phyloP scores from a whole-genome alignment of 208 protist genomes.

The Crithidia expoeki region DNA sequence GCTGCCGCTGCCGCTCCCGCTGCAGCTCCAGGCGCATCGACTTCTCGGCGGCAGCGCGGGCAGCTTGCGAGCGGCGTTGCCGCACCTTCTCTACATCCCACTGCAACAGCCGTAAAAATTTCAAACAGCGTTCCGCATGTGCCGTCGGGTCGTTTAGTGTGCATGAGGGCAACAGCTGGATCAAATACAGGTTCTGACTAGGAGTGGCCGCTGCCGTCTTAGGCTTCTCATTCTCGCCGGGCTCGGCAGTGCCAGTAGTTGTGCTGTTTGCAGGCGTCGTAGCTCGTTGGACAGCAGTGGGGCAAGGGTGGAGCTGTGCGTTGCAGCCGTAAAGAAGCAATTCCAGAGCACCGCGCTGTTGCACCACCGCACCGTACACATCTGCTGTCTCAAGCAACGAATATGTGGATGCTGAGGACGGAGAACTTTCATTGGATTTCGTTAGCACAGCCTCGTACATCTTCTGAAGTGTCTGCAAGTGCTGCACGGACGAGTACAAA shows the following conservation, averaged over 20 bases:
- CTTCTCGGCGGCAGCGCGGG: slow-evolving; percentile 35
- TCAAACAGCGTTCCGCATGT: slow-evolving; percentile 11
- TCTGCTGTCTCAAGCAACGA: slow-evolving; percentile 38
- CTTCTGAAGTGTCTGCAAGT: slow-evolving; percentile 15
- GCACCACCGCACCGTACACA: slow-evolving; percentile 50
- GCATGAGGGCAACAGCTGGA: slow-evolving; percentile 16
- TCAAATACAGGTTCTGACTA: slow-evolving; percentile 1
- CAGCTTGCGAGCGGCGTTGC: slow-evolving; percentile 13
- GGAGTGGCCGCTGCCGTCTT: background rate
- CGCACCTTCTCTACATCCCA: slow-evolving; percentile 17
- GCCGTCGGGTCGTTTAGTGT: background rate
- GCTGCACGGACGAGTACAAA: slow-evolving; percentile 37
- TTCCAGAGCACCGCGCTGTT: slow-evolving; percentile 69
- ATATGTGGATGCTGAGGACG: slow-evolving; percentile 1
- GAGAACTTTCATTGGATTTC: background rate
- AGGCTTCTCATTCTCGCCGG: background rate
- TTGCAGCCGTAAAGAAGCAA: slow-evolving; percentile 49
- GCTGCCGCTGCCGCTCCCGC: slow-evolving; percentile 33
- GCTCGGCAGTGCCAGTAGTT: background rate
- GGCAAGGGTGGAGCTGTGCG: slow-evolving; percentile 23
- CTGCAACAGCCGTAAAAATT: slow-evolving; percentile 18
- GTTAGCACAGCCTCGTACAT: slow-evolving; percentile 9
- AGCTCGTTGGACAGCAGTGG: background rate
- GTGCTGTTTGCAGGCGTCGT: background rate
- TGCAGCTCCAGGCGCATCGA: slow-evolving; percentile 39